Conservation (phyloP, 2,329 filamentous ascomycete species). For the Penicillium palitans region DNA sequence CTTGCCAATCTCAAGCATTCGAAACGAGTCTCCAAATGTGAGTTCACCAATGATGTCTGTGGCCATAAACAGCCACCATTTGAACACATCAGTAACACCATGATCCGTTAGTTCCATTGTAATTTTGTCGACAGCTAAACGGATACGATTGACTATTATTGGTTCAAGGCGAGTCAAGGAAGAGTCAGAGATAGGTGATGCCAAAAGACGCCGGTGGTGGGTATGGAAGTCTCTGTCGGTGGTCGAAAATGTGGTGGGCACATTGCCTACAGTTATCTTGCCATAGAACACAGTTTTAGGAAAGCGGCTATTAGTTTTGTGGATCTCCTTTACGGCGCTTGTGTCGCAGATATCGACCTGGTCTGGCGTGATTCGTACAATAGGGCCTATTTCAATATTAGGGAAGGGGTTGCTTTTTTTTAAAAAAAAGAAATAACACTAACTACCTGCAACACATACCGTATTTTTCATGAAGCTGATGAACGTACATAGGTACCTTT, state of each 20-base stretch:
- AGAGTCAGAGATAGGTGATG: constrained; percentile 29
- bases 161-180: constrained; percentile 38
- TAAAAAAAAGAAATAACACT: too few species aligned
- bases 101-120: constrained; percentile 43
- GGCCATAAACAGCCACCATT: constrained; percentile 57
- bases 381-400: constrained; percentile 23
- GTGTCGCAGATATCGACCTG: constrained; percentile 44
- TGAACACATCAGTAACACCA: constrained; percentile 49
- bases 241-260: constrained; percentile 45
- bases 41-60: constrained; percentile 58
- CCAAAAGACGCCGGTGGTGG: constrained; percentile 46
- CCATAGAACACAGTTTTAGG: constrained; percentile 39
- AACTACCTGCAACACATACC: constrained; percentile 15
- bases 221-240: constrained; percentile 44
- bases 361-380: constrained; percentile 34
- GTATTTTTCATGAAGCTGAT: constrained; percentile 33
- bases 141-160: constrained; percentile 42
- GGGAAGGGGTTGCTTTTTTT: not conserved
- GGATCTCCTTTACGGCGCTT: constrained; percentile 34
- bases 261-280: constrained; percentile 16
- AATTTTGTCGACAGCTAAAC: constrained; percentile 48
- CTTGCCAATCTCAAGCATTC: constrained; percentile 52
- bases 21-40: constrained; percentile 58
- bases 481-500: constrained; percentile 23
- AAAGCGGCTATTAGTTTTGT: constrained; percentile 36